Base-by-base conservation (phyloP, 805 yeast genomes). In the Starmerella sirachaensis region DNA sequence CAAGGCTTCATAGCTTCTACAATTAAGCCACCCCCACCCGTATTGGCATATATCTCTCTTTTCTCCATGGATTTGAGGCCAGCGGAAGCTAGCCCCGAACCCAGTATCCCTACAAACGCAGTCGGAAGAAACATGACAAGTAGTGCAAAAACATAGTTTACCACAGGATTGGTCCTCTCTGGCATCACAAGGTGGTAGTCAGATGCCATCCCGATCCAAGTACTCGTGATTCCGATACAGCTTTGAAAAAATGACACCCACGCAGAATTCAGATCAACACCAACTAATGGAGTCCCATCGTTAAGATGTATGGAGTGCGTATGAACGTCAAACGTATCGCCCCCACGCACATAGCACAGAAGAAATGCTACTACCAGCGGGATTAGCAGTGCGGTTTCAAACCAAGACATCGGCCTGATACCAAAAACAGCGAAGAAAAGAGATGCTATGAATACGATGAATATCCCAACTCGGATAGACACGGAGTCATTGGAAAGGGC, bases 141-240 rank as follows among this genome's bases (percentile, higher is more conserved):
- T 46, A 78, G 75, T 0, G 93, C 82, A 46, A 77, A 60, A 14
- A 59, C 17, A 50, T 75, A 79, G 1, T 78, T 63, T 41, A 66
- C 68, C 37, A 56, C 43, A 38, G 72, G 71, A 2, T 79, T 67
- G 1, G 82, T 71, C 28, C 66, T 63, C 50, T 79, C 88, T 1
- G 94, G 94, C 49, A 83, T 74, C 35, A 82, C 64, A 33, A 84
- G 72, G 56, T 81, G 81, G 57, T 84, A 84, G 58, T 84, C 95
- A 0, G 86, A 68, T 0, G 94, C 82, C 43, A 81, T 70, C 2
- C 86, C 77, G 30, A 93, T 86, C 94, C 94, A 84, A 1, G 94
- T 81, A 3, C 83, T 71, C 3, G 94, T 82, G 32, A 78, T 75
- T 20, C 93, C 75, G 52, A 80, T 81, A 30, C 76, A 66, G 38